These are phyloP conservation scores for Salix dunnii DNA, from an alignment of 345 rosid species.

Conservation along the genomic window DNA sequence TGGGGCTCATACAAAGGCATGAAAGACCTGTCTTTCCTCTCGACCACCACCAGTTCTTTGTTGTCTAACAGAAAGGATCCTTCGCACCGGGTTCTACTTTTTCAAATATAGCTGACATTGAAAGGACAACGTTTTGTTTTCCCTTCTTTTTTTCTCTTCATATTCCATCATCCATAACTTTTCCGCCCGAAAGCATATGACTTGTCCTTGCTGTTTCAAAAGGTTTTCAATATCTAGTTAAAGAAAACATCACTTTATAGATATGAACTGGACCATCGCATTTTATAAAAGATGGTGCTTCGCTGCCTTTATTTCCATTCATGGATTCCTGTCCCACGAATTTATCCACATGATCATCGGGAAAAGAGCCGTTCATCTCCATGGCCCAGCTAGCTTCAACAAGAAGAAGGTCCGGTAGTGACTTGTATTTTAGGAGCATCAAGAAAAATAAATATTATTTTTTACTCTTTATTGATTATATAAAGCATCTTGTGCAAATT, in stretches of 20 bases:
- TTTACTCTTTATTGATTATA: too few relatives aligned
- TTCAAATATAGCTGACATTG: neutral
- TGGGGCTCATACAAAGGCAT: neutral
- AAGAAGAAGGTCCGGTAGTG: too few relatives aligned
- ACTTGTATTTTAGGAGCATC: neutral
- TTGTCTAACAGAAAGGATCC: neutral
- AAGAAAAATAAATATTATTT: too few relatives aligned
- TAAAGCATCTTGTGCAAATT: too few relatives aligned
- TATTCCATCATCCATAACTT: neutral
- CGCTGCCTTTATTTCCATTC: neutral
- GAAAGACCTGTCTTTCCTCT: neutral
- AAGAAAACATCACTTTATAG: neutral
- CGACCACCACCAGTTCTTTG: neutral
- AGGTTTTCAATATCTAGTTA: neutral
- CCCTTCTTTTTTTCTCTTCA: neutral
- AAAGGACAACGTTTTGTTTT: neutral
- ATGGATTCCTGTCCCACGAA: neutral
- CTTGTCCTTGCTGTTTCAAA: neutral
- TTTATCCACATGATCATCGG: neutral
- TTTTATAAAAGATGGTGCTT: neutral
- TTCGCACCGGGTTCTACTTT: neutral
- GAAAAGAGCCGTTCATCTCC: neutral
- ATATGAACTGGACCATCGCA: neutral
- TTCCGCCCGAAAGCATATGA: neutral
- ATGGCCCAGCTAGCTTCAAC: neutral